Conservation (phyloP, 192 early-diverging fungal species). For the Coemansia sp. region DNA sequence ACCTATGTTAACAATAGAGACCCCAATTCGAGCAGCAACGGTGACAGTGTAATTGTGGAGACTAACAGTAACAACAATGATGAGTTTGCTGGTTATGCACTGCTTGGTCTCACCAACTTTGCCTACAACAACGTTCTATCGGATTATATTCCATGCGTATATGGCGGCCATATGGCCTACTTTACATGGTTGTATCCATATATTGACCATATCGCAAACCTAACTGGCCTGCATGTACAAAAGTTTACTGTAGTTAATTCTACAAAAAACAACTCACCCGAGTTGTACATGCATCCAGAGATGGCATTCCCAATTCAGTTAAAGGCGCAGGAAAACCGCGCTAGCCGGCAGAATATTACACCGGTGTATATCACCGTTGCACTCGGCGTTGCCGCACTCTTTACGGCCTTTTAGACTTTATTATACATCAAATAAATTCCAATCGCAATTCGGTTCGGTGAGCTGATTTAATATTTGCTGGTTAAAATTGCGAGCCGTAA, state of each 20-base stretch:
- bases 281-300: constrained; percentile 3
- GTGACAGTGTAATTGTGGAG: constrained; percentile 3
- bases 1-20: neutral
- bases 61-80: neutral
- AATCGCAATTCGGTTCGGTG: too few species aligned
- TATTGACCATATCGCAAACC: constrained; percentile 2
- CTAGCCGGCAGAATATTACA: neutral
- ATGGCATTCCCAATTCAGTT: constrained; percentile 3
- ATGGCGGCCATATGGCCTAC: neutral
- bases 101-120: constrained; percentile 5
- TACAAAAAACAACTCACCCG: neutral
- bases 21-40: neutral
- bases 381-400: neutral
- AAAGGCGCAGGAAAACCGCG: neutral
- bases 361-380: neutral
- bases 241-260: constrained; percentile 11
- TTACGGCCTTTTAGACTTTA: too few species aligned
- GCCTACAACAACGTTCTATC: neutral
- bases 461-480: too few species aligned
- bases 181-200: constrained; percentile 6
- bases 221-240: constrained; percentile 3
- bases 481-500: too few species aligned
- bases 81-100: neutral
- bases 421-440: too few species aligned
- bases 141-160: neutral